Base-by-base conservation (phyloP, 441 rosid species). In the Corymbia calophylla region DNA sequence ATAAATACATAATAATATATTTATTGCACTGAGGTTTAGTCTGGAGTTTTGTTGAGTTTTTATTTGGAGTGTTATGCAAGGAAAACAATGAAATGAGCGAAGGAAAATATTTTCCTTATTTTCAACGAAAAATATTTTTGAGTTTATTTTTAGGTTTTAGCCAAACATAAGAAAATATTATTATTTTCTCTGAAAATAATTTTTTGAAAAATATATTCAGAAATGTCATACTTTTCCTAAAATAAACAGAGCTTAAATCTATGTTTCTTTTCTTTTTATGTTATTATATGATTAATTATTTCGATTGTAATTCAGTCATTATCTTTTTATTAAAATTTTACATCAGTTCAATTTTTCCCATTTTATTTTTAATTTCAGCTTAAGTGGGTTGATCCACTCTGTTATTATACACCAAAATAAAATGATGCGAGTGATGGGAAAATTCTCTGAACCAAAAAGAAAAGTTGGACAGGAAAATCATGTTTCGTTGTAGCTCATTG, bases 111-210 rank as follows among this genome's bases (percentile, higher is more conserved):
- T 56, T 23, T 9, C 62, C 29, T 56, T 56, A 56, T 35, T 35
- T 35, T 35, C 39, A 35, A 35, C 4, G 39, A 35, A 35, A 35
- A 35, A 35, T 6, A 56, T 23, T 23, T 56, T 56, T 1, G 4
- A 23, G 11, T 56, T 56, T 23, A 56, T 56, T 56, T 56, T 56
- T 0, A 56, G 13, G 13, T 56, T 56, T 56, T 1, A 56, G 25
- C 25, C 29, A 56, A 56, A 23, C 10, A 56, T 2, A 0, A 0
- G 2, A 56, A 56, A 23, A 56, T 21, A 21, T 56, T 23, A 0
- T 56, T 1, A 23, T 21, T 56, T 56, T 56, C 21, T 6, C 23
- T 9, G 13, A 56, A 56, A 56, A 23, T 56, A 2, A 56, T 13
- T 23, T 23, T 56, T 23, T 23, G 25, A 8, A 21, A 56, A 56